phyloP scores from a whole-genome alignment of 495 filamentous ascomycete species.

The Cladorrhinum samala region DNA sequence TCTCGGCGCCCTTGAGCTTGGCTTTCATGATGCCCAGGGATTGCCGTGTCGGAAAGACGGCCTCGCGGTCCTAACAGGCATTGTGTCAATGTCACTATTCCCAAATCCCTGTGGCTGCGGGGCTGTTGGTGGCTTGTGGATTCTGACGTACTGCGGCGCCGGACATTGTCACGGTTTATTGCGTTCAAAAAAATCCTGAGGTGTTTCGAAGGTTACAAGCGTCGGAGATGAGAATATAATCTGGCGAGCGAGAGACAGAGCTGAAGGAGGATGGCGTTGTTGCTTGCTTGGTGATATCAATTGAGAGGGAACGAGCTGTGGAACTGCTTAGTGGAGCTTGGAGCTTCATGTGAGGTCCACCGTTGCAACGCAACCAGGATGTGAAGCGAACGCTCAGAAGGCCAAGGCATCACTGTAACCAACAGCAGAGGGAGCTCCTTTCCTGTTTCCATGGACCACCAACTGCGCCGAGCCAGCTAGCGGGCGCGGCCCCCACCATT shows the following conservation, averaged over 20 bases:
- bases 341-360: not conserved
- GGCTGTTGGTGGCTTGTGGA: constrained; percentile 8
- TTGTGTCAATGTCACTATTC: constrained; percentile 15
- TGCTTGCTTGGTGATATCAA: not conserved
- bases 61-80: constrained; percentile 63
- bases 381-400: too few species aligned
- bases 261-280: not conserved
- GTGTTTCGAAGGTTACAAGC: not conserved
- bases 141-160: constrained; percentile 46
- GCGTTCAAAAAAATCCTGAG: not conserved
- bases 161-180: constrained; percentile 44
- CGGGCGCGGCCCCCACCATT: too few species aligned
- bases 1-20: constrained; percentile 96
- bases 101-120: constrained; percentile 3
- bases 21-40: constrained; percentile 94
- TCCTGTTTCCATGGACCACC: constrained; percentile 4
- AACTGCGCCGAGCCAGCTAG: too few species aligned
- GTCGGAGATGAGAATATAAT: not conserved
- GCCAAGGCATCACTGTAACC: not conserved
- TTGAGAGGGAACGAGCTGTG: not conserved
- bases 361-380: too few species aligned
- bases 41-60: constrained; percentile 97
- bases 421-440: not conserved
- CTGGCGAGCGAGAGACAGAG: not conserved
- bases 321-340: not conserved